Conservation (phyloP, 192 early-diverging fungal species). For the Backusella tarrabulga region DNA sequence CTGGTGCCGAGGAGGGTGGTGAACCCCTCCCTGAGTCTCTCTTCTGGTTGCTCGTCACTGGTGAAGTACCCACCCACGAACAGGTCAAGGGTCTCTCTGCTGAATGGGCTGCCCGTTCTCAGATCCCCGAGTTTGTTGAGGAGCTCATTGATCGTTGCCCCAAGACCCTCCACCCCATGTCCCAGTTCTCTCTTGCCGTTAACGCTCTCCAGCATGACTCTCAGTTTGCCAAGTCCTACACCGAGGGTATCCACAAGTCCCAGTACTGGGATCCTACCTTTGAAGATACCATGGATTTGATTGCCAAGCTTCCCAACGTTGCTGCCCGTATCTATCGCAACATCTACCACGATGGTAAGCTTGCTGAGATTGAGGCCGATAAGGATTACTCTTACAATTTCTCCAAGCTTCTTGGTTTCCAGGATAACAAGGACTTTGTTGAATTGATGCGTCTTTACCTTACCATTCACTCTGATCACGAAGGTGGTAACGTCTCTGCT, state of each 20-base stretch:
- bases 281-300: conserved; percentile 97
- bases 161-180: conserved; percentile 98
- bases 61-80: conserved; percentile 91
- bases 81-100: conserved; percentile 89
- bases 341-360: conserved; percentile 96
- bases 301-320: conserved; percentile 96
- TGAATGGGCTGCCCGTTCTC: conserved; percentile 94
- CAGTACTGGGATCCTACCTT: conserved; percentile 97
- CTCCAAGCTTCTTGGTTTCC: conserved; percentile 89
- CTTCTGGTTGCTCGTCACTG: conserved; percentile 98
- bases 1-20: conserved; percentile 78
- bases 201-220: conserved; percentile 97
- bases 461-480: conserved; percentile 99
- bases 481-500: conserved; percentile 99
- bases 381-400: conserved; percentile 97
- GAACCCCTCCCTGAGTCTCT: conserved; percentile 97
- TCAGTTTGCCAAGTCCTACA: conserved; percentile 96
- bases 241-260: conserved; percentile 85
- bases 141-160: conserved; percentile 98
- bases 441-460: conserved; percentile 99
- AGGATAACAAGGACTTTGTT: conserved; percentile 83
- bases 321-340: conserved; percentile 99
- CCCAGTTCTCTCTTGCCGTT: conserved; percentile 95
- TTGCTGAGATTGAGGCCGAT: conserved; percentile 76
- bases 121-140: conserved; percentile 91